These are phyloP conservation scores for Candida glaebosa DNA, from an alignment of 805 yeast species.

Conservation along the genomic window DNA sequence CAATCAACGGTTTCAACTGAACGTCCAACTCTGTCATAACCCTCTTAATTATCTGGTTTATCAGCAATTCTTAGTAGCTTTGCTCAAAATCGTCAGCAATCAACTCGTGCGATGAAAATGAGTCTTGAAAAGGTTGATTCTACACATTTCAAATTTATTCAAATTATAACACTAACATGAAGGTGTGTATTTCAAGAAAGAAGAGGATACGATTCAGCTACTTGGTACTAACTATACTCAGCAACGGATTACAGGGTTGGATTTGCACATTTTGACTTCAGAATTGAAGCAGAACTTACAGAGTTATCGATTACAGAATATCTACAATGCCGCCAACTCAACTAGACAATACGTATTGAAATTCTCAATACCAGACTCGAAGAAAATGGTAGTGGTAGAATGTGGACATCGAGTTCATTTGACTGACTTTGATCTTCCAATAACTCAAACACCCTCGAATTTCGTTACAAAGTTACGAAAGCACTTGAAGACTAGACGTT, in stretches of 20 bases:
- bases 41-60: background rate
- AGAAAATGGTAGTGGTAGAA: slow-evolving; percentile 70
- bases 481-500: slow-evolving; percentile 75
- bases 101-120: too few relatives aligned
- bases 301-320: slow-evolving; percentile 74
- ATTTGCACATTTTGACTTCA: slow-evolving; percentile 63
- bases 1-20: slow-evolving; percentile 25
- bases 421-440: slow-evolving; percentile 78
- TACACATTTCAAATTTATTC: background rate
- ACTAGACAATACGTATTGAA: slow-evolving; percentile 72
- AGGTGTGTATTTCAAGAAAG: background rate
- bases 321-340: slow-evolving; percentile 74
- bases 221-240: slow-evolving; percentile 19
- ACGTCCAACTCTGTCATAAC: slow-evolving; percentile 6
- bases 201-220: background rate
- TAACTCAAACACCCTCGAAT: slow-evolving; percentile 77
- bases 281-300: slow-evolving; percentile 60
- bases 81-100: too few relatives aligned
- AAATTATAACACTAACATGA: slow-evolving; percentile 1
- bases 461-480: slow-evolving; percentile 85
- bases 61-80: too few relatives aligned
- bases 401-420: slow-evolving; percentile 80
- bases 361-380: slow-evolving; percentile 81
- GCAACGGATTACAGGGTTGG: slow-evolving; percentile 86
- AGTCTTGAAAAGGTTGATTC: background rate